Conservation (phyloP, 345 rosid species). For the Bruguiera gymnorhiza region DNA sequence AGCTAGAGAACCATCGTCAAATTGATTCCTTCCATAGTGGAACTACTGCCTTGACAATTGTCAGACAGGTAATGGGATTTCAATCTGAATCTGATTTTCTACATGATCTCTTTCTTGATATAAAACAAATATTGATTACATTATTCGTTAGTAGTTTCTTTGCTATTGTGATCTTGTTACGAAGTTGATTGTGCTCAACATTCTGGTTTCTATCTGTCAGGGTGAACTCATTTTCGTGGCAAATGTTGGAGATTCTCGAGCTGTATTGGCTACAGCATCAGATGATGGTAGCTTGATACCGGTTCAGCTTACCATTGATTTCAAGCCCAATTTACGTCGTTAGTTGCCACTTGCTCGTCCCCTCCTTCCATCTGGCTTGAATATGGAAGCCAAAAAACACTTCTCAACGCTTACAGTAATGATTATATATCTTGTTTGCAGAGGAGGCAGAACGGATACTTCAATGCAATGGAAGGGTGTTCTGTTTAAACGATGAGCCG, state of each 20-base stretch:
- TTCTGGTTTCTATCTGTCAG: conserved; percentile 32
- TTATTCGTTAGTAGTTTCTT: background rate
- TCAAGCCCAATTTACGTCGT: conserved; percentile 86
- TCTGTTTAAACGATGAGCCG: conserved; percentile 80
- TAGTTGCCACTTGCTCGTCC: conserved; percentile 46
- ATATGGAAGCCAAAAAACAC: background rate
- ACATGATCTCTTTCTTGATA: too few species aligned
- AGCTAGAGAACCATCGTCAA: conserved; percentile 56
- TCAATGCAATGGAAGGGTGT: conserved; percentile 68
- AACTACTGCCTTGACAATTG: conserved; percentile 78
- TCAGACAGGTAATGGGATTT: conserved; percentile 59
- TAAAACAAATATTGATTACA: too few species aligned
- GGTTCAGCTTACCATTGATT: conserved; percentile 82
- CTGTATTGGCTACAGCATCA: conserved; percentile 72
- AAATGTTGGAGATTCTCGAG: conserved; percentile 92
- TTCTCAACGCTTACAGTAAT: background rate
- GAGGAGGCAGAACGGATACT: conserved; percentile 81
- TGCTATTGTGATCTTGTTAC: background rate
- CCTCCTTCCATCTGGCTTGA: background rate
- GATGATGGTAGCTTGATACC: conserved; percentile 71
- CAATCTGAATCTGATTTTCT: too few species aligned
- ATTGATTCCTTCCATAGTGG: conserved; percentile 79
- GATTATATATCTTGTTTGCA: conserved; percentile 28
- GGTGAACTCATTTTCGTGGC: conserved; percentile 68
- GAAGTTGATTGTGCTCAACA: background rate